A percentile compares a stretch with the other conserved stretches of the same genome.
These are phyloP conservation scores for Carex cristatella DNA, from an alignment of 176 grass and related monocot genomes.

Conservation along the genomic window DNA sequence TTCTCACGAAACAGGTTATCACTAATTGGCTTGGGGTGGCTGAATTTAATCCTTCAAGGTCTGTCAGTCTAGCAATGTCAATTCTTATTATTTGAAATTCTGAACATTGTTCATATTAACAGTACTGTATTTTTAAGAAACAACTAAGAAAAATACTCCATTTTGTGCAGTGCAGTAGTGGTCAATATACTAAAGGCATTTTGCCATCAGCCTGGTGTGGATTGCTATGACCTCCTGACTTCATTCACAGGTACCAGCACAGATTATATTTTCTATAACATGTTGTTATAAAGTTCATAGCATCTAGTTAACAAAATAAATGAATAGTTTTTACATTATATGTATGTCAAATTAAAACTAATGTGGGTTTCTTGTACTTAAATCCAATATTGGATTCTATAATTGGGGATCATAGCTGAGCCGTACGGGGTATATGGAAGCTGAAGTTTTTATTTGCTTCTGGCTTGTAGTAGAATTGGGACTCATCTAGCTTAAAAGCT, in stretches of 20 bases:
- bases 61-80: background rate
- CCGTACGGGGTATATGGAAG: background rate
- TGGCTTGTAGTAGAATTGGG: too few species aligned
- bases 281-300: background rate
- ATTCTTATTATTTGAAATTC: background rate
- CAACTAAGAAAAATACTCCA: background rate
- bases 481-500: too few species aligned
- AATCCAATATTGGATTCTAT: background rate
- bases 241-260: constrained; percentile 55
- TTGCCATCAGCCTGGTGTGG: constrained; percentile 31
- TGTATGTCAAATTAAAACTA: background rate
- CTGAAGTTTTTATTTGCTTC: background rate
- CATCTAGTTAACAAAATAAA: background rate
- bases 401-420: background rate
- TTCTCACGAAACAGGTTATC: constrained; percentile 29
- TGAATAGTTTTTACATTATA: background rate
- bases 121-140: background rate
- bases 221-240: constrained; percentile 59
- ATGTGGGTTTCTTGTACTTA: background rate
- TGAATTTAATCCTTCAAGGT: constrained; percentile 67
- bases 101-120: background rate
- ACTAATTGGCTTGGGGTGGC: constrained; percentile 37
- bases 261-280: background rate
- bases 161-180: constrained; percentile 29
- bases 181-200: constrained; percentile 27